Conservation (phyloP, 495 filamentous ascomycete genomes). For the Cercophora newfieldiana region DNA sequence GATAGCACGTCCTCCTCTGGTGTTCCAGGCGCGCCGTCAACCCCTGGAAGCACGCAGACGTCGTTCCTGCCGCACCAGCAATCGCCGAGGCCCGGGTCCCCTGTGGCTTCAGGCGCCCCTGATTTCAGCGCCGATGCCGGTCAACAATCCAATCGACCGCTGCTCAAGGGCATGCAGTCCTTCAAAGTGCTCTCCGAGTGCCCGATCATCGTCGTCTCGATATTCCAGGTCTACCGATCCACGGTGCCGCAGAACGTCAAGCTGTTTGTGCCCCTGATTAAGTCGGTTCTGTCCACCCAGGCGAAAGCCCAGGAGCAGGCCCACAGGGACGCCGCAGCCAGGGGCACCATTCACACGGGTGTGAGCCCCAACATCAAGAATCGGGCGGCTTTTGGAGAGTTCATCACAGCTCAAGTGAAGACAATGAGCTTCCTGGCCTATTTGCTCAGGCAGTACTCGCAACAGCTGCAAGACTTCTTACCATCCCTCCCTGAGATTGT, state of each 20-base stretch:
- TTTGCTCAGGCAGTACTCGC: constrained; percentile 81
- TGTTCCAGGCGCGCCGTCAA: constrained; percentile 67
- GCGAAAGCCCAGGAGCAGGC: constrained; percentile 92
- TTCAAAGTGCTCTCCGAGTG: constrained; percentile 99
- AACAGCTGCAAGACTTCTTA: constrained; percentile 86
- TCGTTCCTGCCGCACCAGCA: constrained; percentile 60
- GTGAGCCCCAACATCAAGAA: constrained; percentile 95
- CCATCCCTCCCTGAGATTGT: constrained; percentile 86
- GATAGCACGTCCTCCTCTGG: constrained; percentile 63
- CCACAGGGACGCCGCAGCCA: constrained; percentile 75
- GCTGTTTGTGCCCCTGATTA: constrained; percentile 90
- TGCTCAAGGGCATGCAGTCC: constrained; percentile 92
- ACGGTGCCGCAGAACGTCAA: constrained; percentile 84
- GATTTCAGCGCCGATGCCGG: constrained; percentile 64
- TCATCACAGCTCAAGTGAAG: constrained; percentile 97
- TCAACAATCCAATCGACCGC: constrained; percentile 74
- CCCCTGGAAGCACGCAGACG: constrained; percentile 70
- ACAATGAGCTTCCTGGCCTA: constrained; percentile 99
- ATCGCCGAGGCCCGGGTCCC: constrained; percentile 86
- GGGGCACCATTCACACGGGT: constrained; percentile 81
- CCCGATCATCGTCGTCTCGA: constrained; percentile 97
- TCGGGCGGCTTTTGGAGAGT: constrained; percentile 90
- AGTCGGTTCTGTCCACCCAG: constrained; percentile 82
- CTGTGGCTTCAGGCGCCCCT: constrained; percentile 63
- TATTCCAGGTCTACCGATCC: constrained; percentile 87